phyloP scores from a whole-genome alignment of 2,329 filamentous ascomycete species.

The Phyllosticta capitalensis region DNA sequence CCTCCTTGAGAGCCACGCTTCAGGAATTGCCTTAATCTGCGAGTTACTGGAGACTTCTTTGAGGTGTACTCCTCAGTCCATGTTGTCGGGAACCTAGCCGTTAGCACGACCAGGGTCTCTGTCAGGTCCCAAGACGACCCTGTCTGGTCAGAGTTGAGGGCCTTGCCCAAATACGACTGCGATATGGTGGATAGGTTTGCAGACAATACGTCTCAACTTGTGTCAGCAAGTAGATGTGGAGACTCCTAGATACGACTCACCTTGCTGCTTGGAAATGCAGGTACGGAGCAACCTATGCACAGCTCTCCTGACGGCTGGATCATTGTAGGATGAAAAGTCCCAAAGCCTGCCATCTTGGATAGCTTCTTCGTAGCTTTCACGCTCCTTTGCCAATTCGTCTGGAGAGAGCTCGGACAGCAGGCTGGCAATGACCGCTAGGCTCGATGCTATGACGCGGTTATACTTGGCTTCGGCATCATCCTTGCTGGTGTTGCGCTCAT shows the following conservation, averaged over 20 bases:
- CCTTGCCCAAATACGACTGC: constrained; percentile 63
- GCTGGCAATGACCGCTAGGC: constrained; percentile 45
- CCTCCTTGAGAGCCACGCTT: constrained; percentile 79
- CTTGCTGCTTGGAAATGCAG: constrained; percentile 40
- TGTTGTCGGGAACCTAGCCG: constrained; percentile 53
- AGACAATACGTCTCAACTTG: constrained; percentile 20
- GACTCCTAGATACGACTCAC: constrained; percentile 14
- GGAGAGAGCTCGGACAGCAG: constrained; percentile 37
- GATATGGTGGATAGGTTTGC: constrained; percentile 47
- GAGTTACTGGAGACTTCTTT: constrained; percentile 47
- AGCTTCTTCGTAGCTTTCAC: constrained; percentile 54
- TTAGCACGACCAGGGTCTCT: constrained; percentile 57
- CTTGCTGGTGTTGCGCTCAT: constrained; percentile 71
- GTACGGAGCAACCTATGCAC: constrained; percentile 47
- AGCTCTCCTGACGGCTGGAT: constrained; percentile 49
- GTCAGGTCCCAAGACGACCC: constrained; percentile 67
- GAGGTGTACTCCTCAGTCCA: constrained; percentile 61
- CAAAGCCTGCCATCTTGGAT: constrained; percentile 55
- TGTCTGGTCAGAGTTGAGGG: constrained; percentile 60
- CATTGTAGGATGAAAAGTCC: constrained; percentile 47
- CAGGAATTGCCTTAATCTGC: constrained; percentile 60
- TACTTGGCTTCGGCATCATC: constrained; percentile 87
- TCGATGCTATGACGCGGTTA: constrained; percentile 61
- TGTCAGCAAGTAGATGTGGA: background rate
- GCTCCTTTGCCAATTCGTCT: constrained; percentile 51